These are phyloP conservation scores for Pogostemon cablin DNA, from an alignment of 257 asterid species.

Conservation along the genomic window DNA sequence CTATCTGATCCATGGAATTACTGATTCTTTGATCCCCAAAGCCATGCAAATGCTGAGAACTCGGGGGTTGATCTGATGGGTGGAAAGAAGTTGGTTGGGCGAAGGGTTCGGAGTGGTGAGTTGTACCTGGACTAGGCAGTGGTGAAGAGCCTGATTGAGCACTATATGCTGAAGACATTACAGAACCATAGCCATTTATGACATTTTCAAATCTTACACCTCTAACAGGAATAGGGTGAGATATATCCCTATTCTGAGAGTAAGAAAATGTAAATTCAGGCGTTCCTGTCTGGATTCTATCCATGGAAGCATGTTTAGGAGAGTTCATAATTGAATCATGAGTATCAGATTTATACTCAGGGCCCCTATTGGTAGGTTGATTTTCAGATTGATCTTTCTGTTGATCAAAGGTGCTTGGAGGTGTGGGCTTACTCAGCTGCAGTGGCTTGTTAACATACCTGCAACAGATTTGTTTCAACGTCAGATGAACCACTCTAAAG, in stretches of 20 bases:
- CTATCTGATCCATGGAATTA: conserved; percentile 47
- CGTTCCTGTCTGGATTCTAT: conserved; percentile 47
- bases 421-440: conserved; percentile 43
- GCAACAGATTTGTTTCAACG: conserved; percentile 36
- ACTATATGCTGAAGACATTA: conserved; percentile 42
- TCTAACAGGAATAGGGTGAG: conserved; percentile 62
- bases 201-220: conserved; percentile 54
- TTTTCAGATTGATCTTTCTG: conserved; percentile 49
- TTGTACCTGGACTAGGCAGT: conserved; percentile 52
- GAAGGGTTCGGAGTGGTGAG: conserved; percentile 46
- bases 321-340: conserved; percentile 37
- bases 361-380: conserved; percentile 41
- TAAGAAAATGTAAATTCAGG: conserved; percentile 38
- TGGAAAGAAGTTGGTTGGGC: conserved; percentile 39
- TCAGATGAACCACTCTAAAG: conserved; percentile 23
- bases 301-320: conserved; percentile 36
- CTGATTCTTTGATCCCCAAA: conserved; percentile 44
- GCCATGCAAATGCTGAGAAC: conserved; percentile 44
- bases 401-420: conserved; percentile 52
- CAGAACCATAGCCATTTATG: conserved; percentile 41
- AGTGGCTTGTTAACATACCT: conserved; percentile 69
- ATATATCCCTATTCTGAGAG: conserved; percentile 46
- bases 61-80: conserved; percentile 37
- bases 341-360: conserved; percentile 45
- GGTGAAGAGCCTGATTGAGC: conserved; percentile 44